These are phyloP conservation scores for Pelargonium citronellum DNA, from an alignment of 441 rosid genomes.

Conservation along the genomic window DNA sequence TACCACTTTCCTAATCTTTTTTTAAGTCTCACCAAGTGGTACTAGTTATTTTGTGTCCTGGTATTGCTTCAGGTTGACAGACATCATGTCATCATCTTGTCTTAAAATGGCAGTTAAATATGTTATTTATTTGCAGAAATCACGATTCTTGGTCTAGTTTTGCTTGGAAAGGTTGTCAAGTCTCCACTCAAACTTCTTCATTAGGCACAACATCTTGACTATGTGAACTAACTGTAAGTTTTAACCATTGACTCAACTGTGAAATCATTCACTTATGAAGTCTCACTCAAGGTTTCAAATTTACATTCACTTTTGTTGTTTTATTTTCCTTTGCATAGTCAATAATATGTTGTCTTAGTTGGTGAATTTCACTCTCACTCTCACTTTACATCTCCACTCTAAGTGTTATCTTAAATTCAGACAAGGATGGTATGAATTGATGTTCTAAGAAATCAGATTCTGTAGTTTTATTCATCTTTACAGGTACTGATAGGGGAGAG, in stretches of 20 bases:
- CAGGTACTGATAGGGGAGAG: neutral
- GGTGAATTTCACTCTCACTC: neutral
- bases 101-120: neutral
- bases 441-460: neutral
- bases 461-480: neutral
- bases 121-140: neutral
- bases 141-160: neutral
- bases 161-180: neutral
- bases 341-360: neutral
- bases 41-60: neutral
- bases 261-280: neutral
- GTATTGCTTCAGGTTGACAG: neutral
- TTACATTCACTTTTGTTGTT: no score
- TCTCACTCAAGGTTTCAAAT: no score
- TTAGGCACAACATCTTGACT: constrained; percentile 6
- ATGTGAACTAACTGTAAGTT: neutral
- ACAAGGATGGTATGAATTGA: neutral
- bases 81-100: neutral
- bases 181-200: neutral
- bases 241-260: neutral
- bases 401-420: neutral
- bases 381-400: neutral
- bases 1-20: neutral
- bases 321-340: neutral
- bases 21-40: neutral